A percentile compares a stretch with the other conserved stretches of the same genome.
phyloP scores from a whole-genome alignment of 192 early-diverging fungal species.

The Rhizophagus clarus region DNA sequence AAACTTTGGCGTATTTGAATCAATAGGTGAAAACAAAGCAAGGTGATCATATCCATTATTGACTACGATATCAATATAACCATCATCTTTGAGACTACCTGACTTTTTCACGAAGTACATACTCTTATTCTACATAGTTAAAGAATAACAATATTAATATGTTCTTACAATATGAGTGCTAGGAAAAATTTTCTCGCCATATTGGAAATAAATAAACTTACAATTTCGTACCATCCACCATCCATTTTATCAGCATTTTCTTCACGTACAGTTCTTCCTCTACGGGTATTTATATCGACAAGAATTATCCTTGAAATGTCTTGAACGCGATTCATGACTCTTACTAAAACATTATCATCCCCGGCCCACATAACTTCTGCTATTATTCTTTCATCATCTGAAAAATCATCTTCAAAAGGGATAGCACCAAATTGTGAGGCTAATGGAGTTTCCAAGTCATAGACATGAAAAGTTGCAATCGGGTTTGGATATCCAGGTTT shows the following conservation, averaged over 20 bases:
- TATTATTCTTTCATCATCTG: slow-evolving; percentile 74
- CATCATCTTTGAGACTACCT: slow-evolving; percentile 36
- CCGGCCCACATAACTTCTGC: slow-evolving; percentile 82
- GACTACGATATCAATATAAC: slow-evolving; percentile 69
- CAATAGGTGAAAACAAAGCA: slow-evolving; percentile 61
- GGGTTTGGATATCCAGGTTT: slow-evolving; percentile 90
- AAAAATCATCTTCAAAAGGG: slow-evolving; percentile 47
- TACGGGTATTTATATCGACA: slow-evolving; percentile 40
- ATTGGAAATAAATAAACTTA: slow-evolving; percentile 1
- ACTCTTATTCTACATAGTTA: slow-evolving; percentile 35
- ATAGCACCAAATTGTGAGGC: slow-evolving; percentile 33
- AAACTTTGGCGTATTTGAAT: slow-evolving; percentile 47
- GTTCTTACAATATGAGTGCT: not conserved
- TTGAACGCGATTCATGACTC: slow-evolving; percentile 89
- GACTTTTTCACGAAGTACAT: slow-evolving; percentile 42
- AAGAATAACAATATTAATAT: not conserved
- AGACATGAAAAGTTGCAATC: slow-evolving; percentile 72
- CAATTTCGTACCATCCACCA: slow-evolving; percentile 73
- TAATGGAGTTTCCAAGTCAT: slow-evolving; percentile 43
- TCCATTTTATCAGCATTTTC: slow-evolving; percentile 64
- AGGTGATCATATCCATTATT: slow-evolving; percentile 70
- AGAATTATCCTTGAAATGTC: slow-evolving; percentile 75
- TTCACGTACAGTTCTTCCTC: slow-evolving; percentile 56
- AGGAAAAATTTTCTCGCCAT: not conserved
- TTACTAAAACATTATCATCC: slow-evolving; percentile 65